Evolutionary conservation across 495 filamentous ascomycete species (phyloP), one percentile per base, ranked within the genome.

Genomic region (Stereocaulon alpinum): DNA sequence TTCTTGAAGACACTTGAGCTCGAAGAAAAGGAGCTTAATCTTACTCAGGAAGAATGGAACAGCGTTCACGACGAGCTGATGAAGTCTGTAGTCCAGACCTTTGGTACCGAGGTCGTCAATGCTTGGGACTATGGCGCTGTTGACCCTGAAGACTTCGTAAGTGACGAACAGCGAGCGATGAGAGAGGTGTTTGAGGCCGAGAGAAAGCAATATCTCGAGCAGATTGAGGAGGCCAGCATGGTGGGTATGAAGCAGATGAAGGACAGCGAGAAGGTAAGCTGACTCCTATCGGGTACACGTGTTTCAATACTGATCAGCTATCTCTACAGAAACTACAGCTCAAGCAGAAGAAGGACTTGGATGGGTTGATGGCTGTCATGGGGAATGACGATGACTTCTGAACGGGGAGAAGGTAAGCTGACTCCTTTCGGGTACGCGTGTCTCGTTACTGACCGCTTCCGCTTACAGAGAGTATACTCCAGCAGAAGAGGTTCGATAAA

Each of bases 201-300:
- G 10, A 48, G 30, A n/a, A 56, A 64, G 53, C 10, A 14, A 53
- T 59, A 51, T 42, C 22, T 55, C 37, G 48, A 48, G 4, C 43
- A 32, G 52, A 41, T 65, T 27, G 44, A 58, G 37, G 30, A 59
- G 20, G 9, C 47, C n/a, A 32, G 44, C 41, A 15, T 54, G 27
- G 24, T 54, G 20, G 52, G 58, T 9, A 14, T 64, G 17, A 51
- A 59, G 42, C 40, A 27, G 15, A 62, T 64, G 61, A 44, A 47
- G 43, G 55, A 60, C 17, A 61, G 55, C 45, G 66, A 68, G 22
- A 55, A 64, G 63, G 66, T 61, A 60, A 48, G 47, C 34, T 41
- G 27, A 24, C 44, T 24, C 9, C 18, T 42, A 17, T 32, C 18
- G 15, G 20, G 14, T 50, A 20, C 22, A 14, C 22, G 4, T 6